Base-by-base conservation (phyloP, 2,329 filamentous ascomycete genomes). In the Cadophora sp. region DNA sequence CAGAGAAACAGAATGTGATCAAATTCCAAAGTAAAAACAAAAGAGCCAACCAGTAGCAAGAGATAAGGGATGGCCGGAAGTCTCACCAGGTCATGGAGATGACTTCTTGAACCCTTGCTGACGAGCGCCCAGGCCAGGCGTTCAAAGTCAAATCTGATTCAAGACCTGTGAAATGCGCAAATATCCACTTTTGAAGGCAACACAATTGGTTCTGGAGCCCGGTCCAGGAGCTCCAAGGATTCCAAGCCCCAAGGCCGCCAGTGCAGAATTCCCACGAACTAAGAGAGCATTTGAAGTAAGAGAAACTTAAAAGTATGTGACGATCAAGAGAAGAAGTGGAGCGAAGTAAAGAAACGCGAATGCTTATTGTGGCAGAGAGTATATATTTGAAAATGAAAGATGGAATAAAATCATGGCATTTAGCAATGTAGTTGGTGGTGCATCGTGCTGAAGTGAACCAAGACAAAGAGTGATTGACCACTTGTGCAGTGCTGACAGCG, bases 391-490 rank as follows among this genome's bases (percentile, higher is more conserved):
- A 47, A 47, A n/a, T 43, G 41, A 14, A 43, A 43, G 41, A 43
- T 43, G 27, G 3, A 30, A 30, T 30, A 30, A 30, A 30, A 30
- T 30, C 27, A 30, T 30, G n/a, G n/a, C n/a, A n/a, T n/a, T n/a
- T 30, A 30, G 27, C 36, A 39, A 39, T 39, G 36, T 11, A 33
- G 30, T 33, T 9, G 4, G 30, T 45, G 16, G 18, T 18, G 14
- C 13, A 18, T 16, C 4, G 41, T 45, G 41, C 41, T 18, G 13
- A 45, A 13, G 36, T 16, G 18, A n/a, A 45, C 39, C 9, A 43
- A 43, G 39, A 58, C 50, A 50, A n/a, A n/a, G n/a, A n/a, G n/a
- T n/a, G n/a, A n/a, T n/a, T 30, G 58, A 60, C 30, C 50, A 53
- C 9, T 22, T 20, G 9, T 22, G n/a, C 45, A n/a, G 53, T 22